Evolutionary conservation across 768 basidiomycete genomes (phyloP).

Genomic region (Porpolomopsis calyptriformis): DNA sequence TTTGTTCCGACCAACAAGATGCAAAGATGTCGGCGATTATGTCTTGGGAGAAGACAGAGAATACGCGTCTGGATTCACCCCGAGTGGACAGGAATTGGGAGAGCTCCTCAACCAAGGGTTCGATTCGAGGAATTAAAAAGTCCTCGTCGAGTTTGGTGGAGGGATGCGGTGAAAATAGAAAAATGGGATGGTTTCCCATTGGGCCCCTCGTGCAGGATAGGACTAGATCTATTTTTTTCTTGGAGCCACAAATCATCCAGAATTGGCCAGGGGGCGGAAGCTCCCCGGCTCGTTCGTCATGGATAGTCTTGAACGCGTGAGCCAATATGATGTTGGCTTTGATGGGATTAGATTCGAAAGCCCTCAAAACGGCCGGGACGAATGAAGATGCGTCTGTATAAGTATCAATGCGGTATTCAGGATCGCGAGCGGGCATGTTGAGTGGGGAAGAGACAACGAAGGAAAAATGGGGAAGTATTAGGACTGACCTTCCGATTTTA

Average conservation of each 20-base stretch:
- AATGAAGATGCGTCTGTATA: too few species aligned
- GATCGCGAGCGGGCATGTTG: too few species aligned
- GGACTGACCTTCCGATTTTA: too few species aligned
- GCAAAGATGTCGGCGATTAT: background rate
- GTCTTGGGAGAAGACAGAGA: background rate
- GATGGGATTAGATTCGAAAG: too few species aligned
- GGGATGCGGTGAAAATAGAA: background rate
- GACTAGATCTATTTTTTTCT: background rate
- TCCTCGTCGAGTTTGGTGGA: background rate
- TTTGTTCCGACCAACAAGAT: background rate
- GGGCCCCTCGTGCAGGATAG: background rate
- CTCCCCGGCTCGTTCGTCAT: conserved; percentile 15
- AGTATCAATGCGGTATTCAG: too few species aligned
- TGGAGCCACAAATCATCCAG: background rate
- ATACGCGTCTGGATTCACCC: background rate
- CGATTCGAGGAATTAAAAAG: background rate
- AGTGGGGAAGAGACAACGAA: too few species aligned
- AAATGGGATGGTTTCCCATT: background rate
- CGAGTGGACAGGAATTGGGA: background rate
- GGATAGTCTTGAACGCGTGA: too few species aligned
- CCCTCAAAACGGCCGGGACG: too few species aligned
- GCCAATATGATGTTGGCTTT: too few species aligned
- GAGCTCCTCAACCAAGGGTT: background rate
- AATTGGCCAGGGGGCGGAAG: conserved; percentile 22
- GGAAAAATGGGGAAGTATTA: too few species aligned